Conservation (phyloP, 495 filamentous ascomycete genomes). For the Penicillium mononematosum region DNA sequence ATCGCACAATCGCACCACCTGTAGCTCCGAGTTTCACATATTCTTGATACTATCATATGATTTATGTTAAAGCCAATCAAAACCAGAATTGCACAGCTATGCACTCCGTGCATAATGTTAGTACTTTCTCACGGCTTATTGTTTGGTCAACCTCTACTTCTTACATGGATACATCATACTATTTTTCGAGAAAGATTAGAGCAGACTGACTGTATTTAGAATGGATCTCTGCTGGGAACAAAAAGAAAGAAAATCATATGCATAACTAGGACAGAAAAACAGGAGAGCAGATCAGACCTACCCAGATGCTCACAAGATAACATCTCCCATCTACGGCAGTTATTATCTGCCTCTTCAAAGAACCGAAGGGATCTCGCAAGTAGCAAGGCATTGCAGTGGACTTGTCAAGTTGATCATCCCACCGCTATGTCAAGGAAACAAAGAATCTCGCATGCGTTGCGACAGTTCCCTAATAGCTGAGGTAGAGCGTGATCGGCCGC, state of each 20-base stretch:
- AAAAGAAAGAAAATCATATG: neutral
- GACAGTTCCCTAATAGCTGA: neutral
- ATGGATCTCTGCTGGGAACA: neutral
- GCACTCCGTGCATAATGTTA: neutral
- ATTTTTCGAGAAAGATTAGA: neutral
- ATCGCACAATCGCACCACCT: neutral
- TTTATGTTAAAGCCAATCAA: neutral
- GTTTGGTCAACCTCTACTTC: neutral
- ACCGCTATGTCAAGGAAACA: neutral
- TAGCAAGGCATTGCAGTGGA: neutral
- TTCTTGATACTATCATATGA: neutral
- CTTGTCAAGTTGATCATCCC: neutral
- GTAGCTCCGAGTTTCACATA: neutral
- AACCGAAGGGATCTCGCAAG: neutral
- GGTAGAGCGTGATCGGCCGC: neutral
- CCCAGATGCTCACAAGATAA: neutral
- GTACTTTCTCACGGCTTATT: neutral
- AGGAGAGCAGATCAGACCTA: neutral
- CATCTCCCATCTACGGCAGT: neutral
- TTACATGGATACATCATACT: neutral
- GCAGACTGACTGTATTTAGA: neutral
- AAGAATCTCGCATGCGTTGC: neutral
- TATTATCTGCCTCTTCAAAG: neutral
- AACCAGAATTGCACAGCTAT: neutral
- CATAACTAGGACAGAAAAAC: neutral